phyloP scores from a whole-genome alignment of 768 basidiomycete genomes.

The Austroboletus eburneus region DNA sequence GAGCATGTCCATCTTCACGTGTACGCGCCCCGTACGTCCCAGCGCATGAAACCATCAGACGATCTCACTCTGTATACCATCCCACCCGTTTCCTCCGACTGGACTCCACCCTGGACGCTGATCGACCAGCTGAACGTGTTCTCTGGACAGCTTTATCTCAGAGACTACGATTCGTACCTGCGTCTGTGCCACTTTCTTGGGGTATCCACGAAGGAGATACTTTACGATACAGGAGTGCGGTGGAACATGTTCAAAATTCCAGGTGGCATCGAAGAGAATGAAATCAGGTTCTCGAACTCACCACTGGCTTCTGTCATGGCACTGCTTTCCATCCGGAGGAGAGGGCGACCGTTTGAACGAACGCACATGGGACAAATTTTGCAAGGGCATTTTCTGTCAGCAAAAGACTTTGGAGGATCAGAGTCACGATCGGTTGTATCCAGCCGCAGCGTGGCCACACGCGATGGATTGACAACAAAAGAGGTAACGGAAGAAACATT shows the following conservation, averaged over 20 bases:
- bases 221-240: neutral
- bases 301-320: slow-evolving; percentile 28
- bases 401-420: neutral
- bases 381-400: neutral
- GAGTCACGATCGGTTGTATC: neutral
- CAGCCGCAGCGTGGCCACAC: neutral
- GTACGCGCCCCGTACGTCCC: no score
- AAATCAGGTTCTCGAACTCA: slow-evolving; percentile 25
- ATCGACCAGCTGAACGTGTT: no score
- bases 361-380: neutral
- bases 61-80: no score
- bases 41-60: no score
- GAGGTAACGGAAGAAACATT: neutral
- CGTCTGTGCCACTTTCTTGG: slow-evolving; percentile 22
- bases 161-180: slow-evolving; percentile 3
- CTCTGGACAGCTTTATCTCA: neutral
- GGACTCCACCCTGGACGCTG: no score
- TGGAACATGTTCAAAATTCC: slow-evolving; percentile 2
- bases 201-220: slow-evolving; percentile 1
- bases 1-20: no score
- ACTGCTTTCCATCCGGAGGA: slow-evolving; percentile 29
- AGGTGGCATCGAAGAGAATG: slow-evolving; percentile 3
- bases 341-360: slow-evolving; percentile 18
- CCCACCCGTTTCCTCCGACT: no score
- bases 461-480: neutral